These are phyloP conservation scores for Solanum bukasovii DNA, from an alignment of 257 asterid genomes.

Conservation along the genomic window DNA sequence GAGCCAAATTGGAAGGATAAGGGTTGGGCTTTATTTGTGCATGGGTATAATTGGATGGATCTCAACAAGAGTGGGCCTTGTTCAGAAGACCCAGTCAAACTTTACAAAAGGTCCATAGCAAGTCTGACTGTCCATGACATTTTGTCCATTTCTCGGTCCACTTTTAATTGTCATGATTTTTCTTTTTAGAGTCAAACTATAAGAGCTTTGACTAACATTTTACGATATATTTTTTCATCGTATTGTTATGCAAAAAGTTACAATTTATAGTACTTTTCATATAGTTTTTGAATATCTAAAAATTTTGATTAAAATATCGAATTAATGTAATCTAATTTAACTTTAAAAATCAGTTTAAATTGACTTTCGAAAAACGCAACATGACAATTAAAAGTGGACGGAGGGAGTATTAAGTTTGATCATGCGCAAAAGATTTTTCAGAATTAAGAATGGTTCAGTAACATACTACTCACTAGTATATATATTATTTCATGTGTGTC, in stretches of 20 bases:
- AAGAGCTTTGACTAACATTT: accelerated
- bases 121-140: not conserved
- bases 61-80: not conserved
- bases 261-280: no score
- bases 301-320: no score
- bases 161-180: no score
- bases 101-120: not conserved
- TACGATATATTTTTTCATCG: accelerated
- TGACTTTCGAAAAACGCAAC: no score
- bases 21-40: not conserved
- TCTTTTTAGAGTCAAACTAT: no score
- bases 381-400: not conserved
- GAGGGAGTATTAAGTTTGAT: not conserved
- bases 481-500: not conserved
- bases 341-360: no score
- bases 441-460: not conserved
- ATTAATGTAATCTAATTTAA: no score
- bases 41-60: not conserved
- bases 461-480: not conserved
- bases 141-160: no score
- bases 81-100: not conserved
- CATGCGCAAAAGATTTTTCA: not conserved
- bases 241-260: no score
- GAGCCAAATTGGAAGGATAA: not conserved
- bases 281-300: no score